Base-by-base conservation (phyloP, 495 filamentous ascomycete genomes). In the Xylaria nigripes region DNA sequence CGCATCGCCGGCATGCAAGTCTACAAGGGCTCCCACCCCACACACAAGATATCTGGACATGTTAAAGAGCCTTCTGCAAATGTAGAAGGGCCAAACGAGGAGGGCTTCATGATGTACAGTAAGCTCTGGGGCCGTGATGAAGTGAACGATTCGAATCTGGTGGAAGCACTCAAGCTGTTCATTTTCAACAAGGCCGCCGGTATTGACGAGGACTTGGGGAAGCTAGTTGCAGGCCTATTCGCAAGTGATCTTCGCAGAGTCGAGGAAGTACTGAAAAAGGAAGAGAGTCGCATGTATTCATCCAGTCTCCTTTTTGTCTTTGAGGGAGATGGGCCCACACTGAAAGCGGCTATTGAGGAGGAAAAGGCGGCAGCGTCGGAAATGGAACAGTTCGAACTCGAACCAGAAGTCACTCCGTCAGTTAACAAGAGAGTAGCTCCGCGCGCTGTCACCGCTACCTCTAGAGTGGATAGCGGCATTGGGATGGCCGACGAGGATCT, bases 1-100 rank as follows among this genome's bases (percentile, higher is more conserved):
- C 82, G 93, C 19, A 85, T 98, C 54, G 89, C 89, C 0, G 93
- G 93, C 2, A 98, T 98, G 94, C 86, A 86, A 62, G 86, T 92
- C 2, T 98, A 84, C 79, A 86, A 85, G 45, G 89, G 86, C 2
- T 32, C 53, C 4, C 45, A 45, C 15, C 53, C 53, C 40, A 55
- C 34, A 29, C 50, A 50, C 21, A 15, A 24, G n/a, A 50, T 25
- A 7, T 10, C 46, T 3, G 19, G 19, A 8, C 38, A 46, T 2
- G 25, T 34, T 1, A 18, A 50, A 45, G 18, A 49, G 19, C 25
- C 27, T 22, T 68, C 74, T 23, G 66, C 72, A 27, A 71, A 79
- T 43, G 71, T 73, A 43, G 65, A 63, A 2, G 72, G 78, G 48
- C 55, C 63, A 51, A 70, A 77, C 47, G 56, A 69, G 29, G 70